Base-by-base conservation (phyloP, 345 rosid species). In the Tarenaya hassleriana region DNA sequence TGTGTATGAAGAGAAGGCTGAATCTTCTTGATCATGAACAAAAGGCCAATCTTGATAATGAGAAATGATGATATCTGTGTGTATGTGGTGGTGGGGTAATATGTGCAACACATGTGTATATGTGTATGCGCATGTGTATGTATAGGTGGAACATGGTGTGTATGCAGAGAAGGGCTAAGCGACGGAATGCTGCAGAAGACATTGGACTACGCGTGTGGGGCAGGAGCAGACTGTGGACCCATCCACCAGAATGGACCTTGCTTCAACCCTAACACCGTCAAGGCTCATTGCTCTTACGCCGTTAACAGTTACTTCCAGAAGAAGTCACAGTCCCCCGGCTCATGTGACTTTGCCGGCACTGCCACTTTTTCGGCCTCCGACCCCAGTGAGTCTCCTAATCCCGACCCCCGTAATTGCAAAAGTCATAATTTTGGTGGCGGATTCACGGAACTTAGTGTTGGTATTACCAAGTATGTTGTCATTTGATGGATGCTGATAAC, bases 131-230 rank as follows among this genome's bases (percentile, higher is more conserved):
- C n/a, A n/a, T 44, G 29, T 52, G 21, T 37, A 13, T 69, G 41
- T 20, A 12, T 53, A 83, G 94, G 73, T 60, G 85, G 81, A 41
- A 47, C 77, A 38, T 87, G 96, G 96, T 91, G 98, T 65, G 82
- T 82, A 14, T 91, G 98, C 86, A 91, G 73, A 60, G 82, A 75
- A 1, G 79, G 75, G 8, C 7, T 64, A 71, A 24, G 63, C 37
- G 86, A 83, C 11, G 7, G 78, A 31, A 69, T 12, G 27, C 69
- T 88, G 37, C 98, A 92, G 62, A 85, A 82, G 70, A 67, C 96
- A 16, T 34, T 92, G 62, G 98, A 92, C 75, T 92, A 82, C 61
- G 95, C 98, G 0, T 92, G 98, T 68, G 95, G 98, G 33, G 87
- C 89, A 40, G 98, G 98, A 11, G 96, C 96, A 17, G 98, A 92